Percentiles rank a stretch among this genome's conserved stretches.
phyloP scores from a whole-genome alignment of 345 rosid genomes.

The Zanthoxylum bungeanum region DNA sequence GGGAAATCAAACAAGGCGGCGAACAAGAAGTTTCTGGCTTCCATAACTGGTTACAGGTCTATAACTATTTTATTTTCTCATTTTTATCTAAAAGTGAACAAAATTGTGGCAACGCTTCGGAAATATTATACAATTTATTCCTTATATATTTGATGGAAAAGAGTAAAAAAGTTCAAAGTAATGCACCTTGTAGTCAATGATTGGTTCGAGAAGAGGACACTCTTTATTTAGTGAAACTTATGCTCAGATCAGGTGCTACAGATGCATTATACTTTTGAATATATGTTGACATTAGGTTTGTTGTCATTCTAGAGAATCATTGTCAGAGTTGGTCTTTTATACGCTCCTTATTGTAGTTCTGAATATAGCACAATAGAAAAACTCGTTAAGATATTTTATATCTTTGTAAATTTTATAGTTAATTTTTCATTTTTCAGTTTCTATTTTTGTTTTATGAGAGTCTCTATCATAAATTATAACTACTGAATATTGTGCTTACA shows the following conservation, averaged over 20 bases:
- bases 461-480: not conserved
- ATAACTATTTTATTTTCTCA: not conserved
- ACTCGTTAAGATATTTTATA: not conserved
- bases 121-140: not conserved
- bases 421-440: too few species aligned
- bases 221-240: not conserved
- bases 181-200: not conserved
- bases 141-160: not conserved
- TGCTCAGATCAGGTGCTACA: not conserved
- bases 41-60: constrained; percentile 98
- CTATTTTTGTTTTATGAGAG: not conserved
- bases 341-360: not conserved
- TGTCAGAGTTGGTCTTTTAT: not conserved
- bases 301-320: not conserved
- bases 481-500: not conserved
- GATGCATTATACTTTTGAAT: not conserved
- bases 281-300: not conserved
- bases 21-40: constrained; percentile 82
- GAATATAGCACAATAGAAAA: not conserved
- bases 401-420: not conserved
- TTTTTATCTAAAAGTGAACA: too few species aligned
- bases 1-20: constrained; percentile 77
- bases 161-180: not conserved
- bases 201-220: not conserved
- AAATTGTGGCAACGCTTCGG: too few species aligned